Conservation (phyloP, 2,329 filamentous ascomycete species). For the Ophiobolus disseminans region DNA sequence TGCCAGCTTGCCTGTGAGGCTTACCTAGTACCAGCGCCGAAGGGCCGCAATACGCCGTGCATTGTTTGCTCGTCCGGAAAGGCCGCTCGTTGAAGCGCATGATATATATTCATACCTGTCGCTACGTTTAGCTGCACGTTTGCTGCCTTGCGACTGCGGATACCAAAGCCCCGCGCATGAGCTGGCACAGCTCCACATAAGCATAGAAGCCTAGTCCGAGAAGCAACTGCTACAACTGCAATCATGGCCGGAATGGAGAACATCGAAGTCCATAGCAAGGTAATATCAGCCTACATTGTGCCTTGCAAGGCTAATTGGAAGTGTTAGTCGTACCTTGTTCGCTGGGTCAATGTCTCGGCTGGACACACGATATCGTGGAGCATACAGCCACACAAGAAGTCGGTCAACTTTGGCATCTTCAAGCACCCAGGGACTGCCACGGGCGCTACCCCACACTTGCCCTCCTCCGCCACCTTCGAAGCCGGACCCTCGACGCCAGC, state of each 20-base stretch:
- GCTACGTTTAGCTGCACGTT: conserved; percentile 2
- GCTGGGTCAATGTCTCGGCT: conserved; percentile 92
- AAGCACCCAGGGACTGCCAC: conserved; percentile 85
- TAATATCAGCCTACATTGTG: conserved; percentile 51
- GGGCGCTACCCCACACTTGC: conserved; percentile 52
- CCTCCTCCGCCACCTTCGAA: conserved; percentile 41
- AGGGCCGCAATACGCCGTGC: conserved; percentile 3
- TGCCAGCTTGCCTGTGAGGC: conserved; percentile 14
- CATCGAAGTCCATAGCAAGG: conserved; percentile 97
- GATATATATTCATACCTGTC: conserved; percentile 5
- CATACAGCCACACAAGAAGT: conserved; percentile 96
- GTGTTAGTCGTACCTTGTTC: conserved; percentile 91
- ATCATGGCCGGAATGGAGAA: conserved; percentile 93
- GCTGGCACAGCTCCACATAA: background rate
- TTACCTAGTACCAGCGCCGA: conserved; percentile 7
- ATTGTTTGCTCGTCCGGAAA: conserved; percentile 16
- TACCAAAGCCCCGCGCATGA: conserved; percentile 13
- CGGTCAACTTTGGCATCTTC: conserved; percentile 97
- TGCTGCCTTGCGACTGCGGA: background rate
- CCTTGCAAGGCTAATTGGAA: conserved; percentile 24
- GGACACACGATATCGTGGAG: conserved; percentile 97
- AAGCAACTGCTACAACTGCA: background rate
- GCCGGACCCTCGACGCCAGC: conserved; percentile 44
- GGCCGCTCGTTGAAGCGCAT: conserved; percentile 21
- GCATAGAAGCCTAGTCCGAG: background rate